Evolutionary conservation across 2,329 filamentous ascomycete species (phyloP).

Genomic region (Akanthomyces dipterigenus): DNA sequence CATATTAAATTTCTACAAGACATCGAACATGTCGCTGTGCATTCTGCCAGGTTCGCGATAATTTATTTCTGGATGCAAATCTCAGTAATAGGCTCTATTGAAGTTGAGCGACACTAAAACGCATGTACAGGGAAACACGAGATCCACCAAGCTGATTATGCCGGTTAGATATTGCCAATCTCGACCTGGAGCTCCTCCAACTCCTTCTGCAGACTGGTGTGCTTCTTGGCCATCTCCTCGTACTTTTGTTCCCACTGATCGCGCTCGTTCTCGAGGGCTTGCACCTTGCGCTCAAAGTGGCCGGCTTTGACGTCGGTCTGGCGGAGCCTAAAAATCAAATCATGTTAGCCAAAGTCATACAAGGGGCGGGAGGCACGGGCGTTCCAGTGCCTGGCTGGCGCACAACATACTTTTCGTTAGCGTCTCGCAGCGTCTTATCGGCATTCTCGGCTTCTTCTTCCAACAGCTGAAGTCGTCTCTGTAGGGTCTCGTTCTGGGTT

Average conservation of each 20-base stretch:
- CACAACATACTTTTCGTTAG: conserved; percentile 87
- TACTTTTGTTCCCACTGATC: conserved; percentile 97
- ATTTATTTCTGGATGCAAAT: conserved; percentile 3
- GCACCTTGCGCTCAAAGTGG: conserved; percentile 98
- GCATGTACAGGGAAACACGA: conserved; percentile 6
- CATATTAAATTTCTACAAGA: conserved; percentile 11
- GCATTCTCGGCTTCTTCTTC: conserved; percentile 97
- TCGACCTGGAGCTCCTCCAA: conserved; percentile 84
- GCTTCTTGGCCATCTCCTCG: conserved; percentile 94
- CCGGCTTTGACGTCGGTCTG: conserved; percentile 99
- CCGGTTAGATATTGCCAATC: conserved; percentile 80
- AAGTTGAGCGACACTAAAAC: background rate
- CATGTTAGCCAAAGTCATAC: conserved; percentile 8
- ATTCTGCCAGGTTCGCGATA: conserved; percentile 7
- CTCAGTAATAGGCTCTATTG: background rate
- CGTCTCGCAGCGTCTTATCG: conserved; percentile 92
- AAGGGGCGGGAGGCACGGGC: background rate
- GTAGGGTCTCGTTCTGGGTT: conserved; percentile 84
- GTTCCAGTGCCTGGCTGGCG: background rate
- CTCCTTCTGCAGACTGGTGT: conserved; percentile 77
- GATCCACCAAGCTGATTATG: background rate
- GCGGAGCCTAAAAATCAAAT: conserved; percentile 62
- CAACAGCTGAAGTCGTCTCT: conserved; percentile 87
- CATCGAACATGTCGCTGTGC: conserved; percentile 10
- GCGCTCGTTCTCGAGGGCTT: conserved; percentile 84